Percentiles rank a stretch among this genome's conserved stretches.
Evolutionary conservation across 2,329 filamentous ascomycete genomes (phyloP).

Genomic region (Diaporthe eres): DNA sequence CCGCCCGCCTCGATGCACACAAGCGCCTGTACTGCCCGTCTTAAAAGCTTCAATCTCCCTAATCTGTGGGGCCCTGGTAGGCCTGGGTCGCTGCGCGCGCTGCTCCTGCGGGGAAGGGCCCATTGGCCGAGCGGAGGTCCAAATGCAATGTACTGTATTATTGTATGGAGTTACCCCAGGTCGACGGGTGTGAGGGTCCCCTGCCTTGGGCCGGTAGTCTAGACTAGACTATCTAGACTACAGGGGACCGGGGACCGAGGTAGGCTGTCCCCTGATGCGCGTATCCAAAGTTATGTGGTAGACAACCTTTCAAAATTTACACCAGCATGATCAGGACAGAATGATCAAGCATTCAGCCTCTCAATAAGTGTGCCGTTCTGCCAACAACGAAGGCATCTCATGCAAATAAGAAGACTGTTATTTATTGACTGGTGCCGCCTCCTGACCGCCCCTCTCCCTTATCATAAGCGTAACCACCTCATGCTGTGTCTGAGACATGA

Average conservation of each 20-base stretch:
- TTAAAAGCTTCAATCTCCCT: constrained; percentile 33
- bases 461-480: not conserved
- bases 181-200: not conserved
- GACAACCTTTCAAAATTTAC: not conserved
- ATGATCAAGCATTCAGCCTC: not conserved
- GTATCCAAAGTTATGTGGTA: not conserved
- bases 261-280: not conserved
- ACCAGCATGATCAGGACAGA: not conserved
- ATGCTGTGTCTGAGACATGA: constrained; percentile 13
- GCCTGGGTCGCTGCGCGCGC: not conserved
- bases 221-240: not conserved
- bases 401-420: not conserved
- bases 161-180: not conserved
- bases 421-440: not conserved
- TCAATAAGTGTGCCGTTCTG: not conserved
- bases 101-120: constrained; percentile 17
- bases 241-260: not conserved
- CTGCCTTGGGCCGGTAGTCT: not conserved
- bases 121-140: not conserved
- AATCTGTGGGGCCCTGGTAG: constrained; percentile 14
- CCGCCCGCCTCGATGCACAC: not conserved
- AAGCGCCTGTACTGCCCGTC: constrained; percentile 25
- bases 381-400: not conserved
- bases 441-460: not conserved
- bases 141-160: not conserved